phyloP scores from a whole-genome alignment of 2,329 filamentous ascomycete genomes.

The Hyphodiscus sp. region DNA sequence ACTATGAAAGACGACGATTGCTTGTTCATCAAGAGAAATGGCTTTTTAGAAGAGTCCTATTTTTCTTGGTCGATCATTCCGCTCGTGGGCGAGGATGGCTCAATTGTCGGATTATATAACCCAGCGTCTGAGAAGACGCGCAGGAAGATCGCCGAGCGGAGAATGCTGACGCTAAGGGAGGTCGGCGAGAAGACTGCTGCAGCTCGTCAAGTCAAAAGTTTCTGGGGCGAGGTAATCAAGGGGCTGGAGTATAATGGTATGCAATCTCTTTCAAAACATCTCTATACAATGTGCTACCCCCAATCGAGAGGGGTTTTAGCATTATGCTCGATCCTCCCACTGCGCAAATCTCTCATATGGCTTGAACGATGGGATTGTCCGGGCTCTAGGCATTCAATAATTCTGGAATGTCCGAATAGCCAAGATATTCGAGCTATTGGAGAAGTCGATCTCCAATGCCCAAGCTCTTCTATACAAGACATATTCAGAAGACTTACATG shows the following conservation, averaged over 20 bases:
- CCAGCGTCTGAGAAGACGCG: conserved; percentile 77
- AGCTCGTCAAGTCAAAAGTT: conserved; percentile 65
- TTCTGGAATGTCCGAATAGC: not conserved
- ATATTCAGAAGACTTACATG: not conserved
- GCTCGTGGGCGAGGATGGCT: conserved; percentile 66
- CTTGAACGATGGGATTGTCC: too few relatives aligned
- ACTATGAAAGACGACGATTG: conserved; percentile 81
- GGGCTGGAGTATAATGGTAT: conserved; percentile 62
- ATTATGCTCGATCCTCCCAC: too few relatives aligned
- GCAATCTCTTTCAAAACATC: not conserved
- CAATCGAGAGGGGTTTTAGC: not conserved
- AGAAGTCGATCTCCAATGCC: too few relatives aligned
- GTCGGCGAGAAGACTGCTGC: conserved; percentile 68
- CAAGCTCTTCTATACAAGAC: too few relatives aligned
- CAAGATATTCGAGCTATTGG: not conserved
- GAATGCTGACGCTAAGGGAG: conserved; percentile 73
- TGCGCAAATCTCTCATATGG: too few relatives aligned
- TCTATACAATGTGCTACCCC: not conserved
- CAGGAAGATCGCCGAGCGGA: conserved; percentile 68
- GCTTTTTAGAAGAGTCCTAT: conserved; percentile 71
- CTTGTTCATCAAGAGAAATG: conserved; percentile 63
- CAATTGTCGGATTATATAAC: conserved; percentile 39
- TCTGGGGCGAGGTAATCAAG: conserved; percentile 65
- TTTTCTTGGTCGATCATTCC: conserved; percentile 81
- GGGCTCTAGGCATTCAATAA: too few relatives aligned